phyloP scores from a whole-genome alignment of 352 stramenopile species.

The Globisporangium cederbergense region DNA sequence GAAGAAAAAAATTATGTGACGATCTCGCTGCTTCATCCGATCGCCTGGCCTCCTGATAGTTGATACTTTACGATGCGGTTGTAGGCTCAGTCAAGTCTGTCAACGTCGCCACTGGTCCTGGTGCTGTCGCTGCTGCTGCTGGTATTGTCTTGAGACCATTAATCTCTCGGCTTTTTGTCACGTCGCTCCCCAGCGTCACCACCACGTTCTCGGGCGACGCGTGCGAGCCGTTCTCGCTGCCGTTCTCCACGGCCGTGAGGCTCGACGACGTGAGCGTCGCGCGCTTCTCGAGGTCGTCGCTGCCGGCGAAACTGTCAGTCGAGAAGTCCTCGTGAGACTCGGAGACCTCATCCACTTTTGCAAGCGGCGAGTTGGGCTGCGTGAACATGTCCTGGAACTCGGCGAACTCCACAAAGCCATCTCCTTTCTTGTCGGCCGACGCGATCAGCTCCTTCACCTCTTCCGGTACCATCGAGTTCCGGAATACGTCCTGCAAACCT shows the following conservation, averaged over 20 bases:
- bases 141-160: slow-evolving; percentile 6
- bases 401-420: slow-evolving; percentile 86
- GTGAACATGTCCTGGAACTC: slow-evolving; percentile 85
- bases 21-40: neutral
- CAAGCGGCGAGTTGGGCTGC: slow-evolving; percentile 28
- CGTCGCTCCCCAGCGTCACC: neutral
- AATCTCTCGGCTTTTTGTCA: neutral
- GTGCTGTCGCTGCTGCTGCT: neutral
- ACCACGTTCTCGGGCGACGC: neutral
- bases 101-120: neutral
- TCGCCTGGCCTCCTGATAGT: neutral
- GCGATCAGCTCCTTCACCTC: slow-evolving; percentile 89
- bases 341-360: slow-evolving; percentile 32
- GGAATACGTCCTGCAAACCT: slow-evolving; percentile 85
- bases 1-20: neutral
- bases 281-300: slow-evolving; percentile 23
- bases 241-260: slow-evolving; percentile 1
- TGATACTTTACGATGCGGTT: slow-evolving; percentile 3
- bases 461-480: slow-evolving; percentile 82
- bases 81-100: neutral
- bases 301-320: slow-evolving; percentile 18
- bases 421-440: slow-evolving; percentile 79
- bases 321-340: slow-evolving; percentile 23
- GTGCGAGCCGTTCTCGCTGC: slow-evolving; percentile 6
- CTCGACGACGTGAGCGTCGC: slow-evolving; percentile 18